Evolutionary conservation across 768 basidiomycete genomes (phyloP), one percentile per base, ranked within the genome.

Genomic region (Leucocoprinus sp.): DNA sequence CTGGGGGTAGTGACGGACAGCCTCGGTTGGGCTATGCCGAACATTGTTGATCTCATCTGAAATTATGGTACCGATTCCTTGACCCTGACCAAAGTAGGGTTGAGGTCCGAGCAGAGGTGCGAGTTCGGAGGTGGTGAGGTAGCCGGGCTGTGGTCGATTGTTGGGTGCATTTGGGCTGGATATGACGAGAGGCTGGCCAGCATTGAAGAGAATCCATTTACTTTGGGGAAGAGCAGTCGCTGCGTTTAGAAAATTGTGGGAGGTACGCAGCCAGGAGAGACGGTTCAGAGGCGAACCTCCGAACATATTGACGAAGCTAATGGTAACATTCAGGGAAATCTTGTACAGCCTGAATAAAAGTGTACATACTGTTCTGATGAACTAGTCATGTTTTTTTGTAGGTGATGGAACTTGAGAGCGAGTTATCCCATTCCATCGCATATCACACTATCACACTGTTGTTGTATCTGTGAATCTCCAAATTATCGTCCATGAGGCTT

Each of bases 121-220:
- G n/a, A 90, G 68, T 43, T 83, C 80, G 2, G 67, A 58, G 1
- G 82, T 87, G 35, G 69, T 68, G 35, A 88, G 64, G 44, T 72
- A 70, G 0, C 76, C 78, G 37, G 84, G 31, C n/a, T 27, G 33
- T 26, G 24, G 39, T 12, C 12, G 62, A 14, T 54, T 59, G 36
- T 54, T 55, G 3, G 63, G 57, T 33, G 63, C 60, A 29, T 60
- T 60, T 31, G 65, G 57, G 3, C 60, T 59, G n/a, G 68, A 61
- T 5, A 69, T 57, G 18, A 78, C 61, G 45, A 93, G 75, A 8
- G 85, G 87, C 57, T 84, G 72, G 2, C 85, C 83, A 21, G 66
- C 64, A 41, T 82, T 80, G 68, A 91, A 88, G 14, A 93, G 52
- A 33, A 95, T 59, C 84, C 93, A 97, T 37, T 74, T 70, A 0